phyloP scores from a whole-genome alignment of 257 asterid genomes.

The Solanum sitiens region DNA sequence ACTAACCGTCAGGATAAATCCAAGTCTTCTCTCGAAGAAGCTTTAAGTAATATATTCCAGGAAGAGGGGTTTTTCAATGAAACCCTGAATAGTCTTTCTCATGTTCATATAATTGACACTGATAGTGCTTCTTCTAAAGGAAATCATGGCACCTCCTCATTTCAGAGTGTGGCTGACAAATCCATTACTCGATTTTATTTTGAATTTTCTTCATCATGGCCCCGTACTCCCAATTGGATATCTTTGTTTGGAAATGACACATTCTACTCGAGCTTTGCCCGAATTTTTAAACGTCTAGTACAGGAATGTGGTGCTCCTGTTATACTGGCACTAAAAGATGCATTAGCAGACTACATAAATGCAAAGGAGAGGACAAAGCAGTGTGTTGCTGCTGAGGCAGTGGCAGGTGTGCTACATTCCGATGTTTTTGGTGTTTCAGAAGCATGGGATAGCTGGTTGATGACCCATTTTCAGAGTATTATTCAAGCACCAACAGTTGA shows the following conservation, averaged over 20 bases:
- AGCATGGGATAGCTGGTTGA: conserved; percentile 95
- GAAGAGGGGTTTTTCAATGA: conserved; percentile 86
- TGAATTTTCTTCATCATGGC: conserved; percentile 98
- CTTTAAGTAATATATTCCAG: conserved; percentile 67
- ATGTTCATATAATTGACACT: conserved; percentile 77
- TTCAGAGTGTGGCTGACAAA: conserved; percentile 89
- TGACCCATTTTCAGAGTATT: conserved; percentile 55
- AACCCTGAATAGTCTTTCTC: conserved; percentile 77
- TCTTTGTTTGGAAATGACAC: conserved; percentile 76
- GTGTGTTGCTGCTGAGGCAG: conserved; percentile 99
- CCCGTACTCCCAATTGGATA: conserved; percentile 97
- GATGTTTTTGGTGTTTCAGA: conserved; percentile 80
- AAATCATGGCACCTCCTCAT: conserved; percentile 57
- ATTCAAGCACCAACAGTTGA: conserved; percentile 80
- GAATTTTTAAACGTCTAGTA: conserved; percentile 79
- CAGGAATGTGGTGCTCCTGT: conserved; percentile 98
- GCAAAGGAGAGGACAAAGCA: conserved; percentile 94
- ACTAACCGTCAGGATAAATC: conserved; percentile 28
- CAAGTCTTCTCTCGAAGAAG: conserved; percentile 82
- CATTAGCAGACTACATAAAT: conserved; percentile 68
- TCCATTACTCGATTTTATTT: conserved; percentile 90
- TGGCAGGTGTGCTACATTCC: conserved; percentile 93
- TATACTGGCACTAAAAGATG: conserved; percentile 51
- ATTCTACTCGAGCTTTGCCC: conserved; percentile 82
- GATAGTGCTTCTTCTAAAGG: conserved; percentile 77